Evolutionary conservation across 2,329 filamentous ascomycete species (phyloP).

Genomic region (Ascosphaera apis): DNA sequence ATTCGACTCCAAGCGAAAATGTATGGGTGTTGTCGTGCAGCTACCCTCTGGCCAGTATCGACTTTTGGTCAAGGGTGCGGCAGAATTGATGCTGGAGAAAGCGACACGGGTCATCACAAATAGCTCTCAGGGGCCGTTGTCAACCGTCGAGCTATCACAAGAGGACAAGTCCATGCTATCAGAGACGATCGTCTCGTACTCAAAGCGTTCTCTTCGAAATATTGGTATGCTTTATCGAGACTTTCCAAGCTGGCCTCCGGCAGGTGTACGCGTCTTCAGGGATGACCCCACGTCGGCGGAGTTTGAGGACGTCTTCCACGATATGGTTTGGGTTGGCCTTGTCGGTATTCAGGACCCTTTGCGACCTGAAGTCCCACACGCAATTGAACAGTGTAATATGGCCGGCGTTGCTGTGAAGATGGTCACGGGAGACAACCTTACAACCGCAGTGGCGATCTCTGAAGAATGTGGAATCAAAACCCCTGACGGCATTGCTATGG

Average conservation of each 20-base stretch:
- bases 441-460: slow-evolving; percentile 51
- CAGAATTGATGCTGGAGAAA: slow-evolving; percentile 22
- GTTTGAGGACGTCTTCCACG: slow-evolving; percentile 44
- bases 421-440: slow-evolving; percentile 48
- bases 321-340: slow-evolving; percentile 51
- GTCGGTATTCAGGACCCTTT: slow-evolving; percentile 58
- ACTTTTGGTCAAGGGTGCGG: slow-evolving; percentile 25
- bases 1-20: slow-evolving; percentile 55
- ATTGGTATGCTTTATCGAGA: slow-evolving; percentile 55
- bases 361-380: slow-evolving; percentile 41
- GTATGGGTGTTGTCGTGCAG: slow-evolving; percentile 28
- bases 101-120: slow-evolving; percentile 14
- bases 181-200: slow-evolving; percentile 19
- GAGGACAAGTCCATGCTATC: slow-evolving; percentile 10
- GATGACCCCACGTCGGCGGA: slow-evolving; percentile 39
- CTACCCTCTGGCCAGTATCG: slow-evolving; percentile 18
- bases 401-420: slow-evolving; percentile 52
- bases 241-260: slow-evolving; percentile 44
- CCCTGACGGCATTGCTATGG: slow-evolving; percentile 38
- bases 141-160: slow-evolving; percentile 8
- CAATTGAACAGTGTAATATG: slow-evolving; percentile 41
- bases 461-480: slow-evolving; percentile 47
- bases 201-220: slow-evolving; percentile 41
- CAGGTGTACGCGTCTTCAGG: slow-evolving; percentile 29
- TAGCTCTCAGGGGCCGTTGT: slow-evolving; percentile 8